phyloP scores from a whole-genome alignment of 2,329 filamentous ascomycete species.

The Pestalotiopsis sp. region DNA sequence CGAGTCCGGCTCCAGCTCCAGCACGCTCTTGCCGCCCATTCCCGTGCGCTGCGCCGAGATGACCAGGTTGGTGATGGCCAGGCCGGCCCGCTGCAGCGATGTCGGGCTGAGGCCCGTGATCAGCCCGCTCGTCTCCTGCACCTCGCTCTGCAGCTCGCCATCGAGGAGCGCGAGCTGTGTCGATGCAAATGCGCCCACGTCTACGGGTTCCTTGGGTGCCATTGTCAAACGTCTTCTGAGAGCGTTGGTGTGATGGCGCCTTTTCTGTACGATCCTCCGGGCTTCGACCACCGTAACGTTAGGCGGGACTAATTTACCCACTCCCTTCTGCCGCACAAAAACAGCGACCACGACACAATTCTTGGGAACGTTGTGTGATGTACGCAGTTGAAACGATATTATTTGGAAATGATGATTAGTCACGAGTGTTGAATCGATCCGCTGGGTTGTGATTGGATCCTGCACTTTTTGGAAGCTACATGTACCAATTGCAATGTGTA shows the following conservation, averaged over 20 bases:
- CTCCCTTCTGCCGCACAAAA: neutral
- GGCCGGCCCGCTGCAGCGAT: constrained; percentile 73
- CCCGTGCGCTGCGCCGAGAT: constrained; percentile 81
- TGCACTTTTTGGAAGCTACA: neutral
- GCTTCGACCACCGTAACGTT: neutral
- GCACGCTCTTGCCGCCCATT: constrained; percentile 84
- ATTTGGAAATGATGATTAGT: neutral
- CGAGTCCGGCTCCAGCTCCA: constrained; percentile 78
- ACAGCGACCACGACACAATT: too few relatives aligned
- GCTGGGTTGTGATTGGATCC: neutral
- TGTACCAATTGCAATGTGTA: neutral
- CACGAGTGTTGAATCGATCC: neutral
- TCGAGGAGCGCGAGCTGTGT: constrained; percentile 73
- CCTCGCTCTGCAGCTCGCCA: constrained; percentile 72
- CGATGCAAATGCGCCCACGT: constrained; percentile 69
- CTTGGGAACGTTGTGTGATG: too few relatives aligned
- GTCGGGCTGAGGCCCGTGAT: constrained; percentile 69
- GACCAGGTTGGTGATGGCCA: constrained; percentile 76
- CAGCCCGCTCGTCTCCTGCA: constrained; percentile 69
- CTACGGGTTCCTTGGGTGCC: constrained; percentile 46
- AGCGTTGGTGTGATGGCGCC: neutral
- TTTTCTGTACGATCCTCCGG: neutral
- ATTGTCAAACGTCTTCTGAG: constrained; percentile 24
- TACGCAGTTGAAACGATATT: neutral
- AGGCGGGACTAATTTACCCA: neutral